These are phyloP conservation scores for Colletotrichum sp. DNA, from an alignment of 2,329 filamentous ascomycete species.

Conservation along the genomic window DNA sequence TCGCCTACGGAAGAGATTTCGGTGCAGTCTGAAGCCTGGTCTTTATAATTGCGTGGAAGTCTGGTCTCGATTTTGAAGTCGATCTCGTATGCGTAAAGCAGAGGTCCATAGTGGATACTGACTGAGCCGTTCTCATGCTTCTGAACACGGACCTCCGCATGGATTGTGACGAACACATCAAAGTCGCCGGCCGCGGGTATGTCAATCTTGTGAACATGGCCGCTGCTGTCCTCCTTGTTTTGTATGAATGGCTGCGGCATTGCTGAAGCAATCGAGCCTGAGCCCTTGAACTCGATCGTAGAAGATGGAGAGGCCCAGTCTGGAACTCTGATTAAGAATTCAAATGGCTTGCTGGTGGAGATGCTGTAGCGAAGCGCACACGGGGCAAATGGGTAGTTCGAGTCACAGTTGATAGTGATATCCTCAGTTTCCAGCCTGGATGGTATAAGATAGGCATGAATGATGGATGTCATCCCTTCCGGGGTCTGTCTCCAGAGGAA, in stretches of 20 bases:
- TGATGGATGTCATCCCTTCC: neutral
- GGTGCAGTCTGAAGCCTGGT: constrained; percentile 26
- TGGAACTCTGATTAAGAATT: constrained; percentile 27
- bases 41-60: neutral
- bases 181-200: constrained; percentile 8
- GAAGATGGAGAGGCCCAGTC: constrained; percentile 16
- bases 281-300: neutral
- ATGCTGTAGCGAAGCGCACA: constrained; percentile 29
- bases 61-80: constrained; percentile 24
- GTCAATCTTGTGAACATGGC: neutral
- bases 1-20: constrained; percentile 24
- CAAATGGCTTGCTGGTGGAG: constrained; percentile 26
- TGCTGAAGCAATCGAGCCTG: neutral
- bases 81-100: constrained; percentile 48
- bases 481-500: neutral
- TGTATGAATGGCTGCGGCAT: neutral
- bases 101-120: constrained; percentile 45
- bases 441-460: neutral
- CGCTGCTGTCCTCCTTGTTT: neutral
- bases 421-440: neutral
- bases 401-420: constrained; percentile 41
- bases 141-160: constrained; percentile 24
- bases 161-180: constrained; percentile 19
- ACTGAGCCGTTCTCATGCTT: constrained; percentile 37
- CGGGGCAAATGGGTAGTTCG: constrained; percentile 45